Evolutionary conservation across 257 asterid genomes (phyloP), one percentile per base, ranked within the genome.

Genomic region (Verbena officinalis): DNA sequence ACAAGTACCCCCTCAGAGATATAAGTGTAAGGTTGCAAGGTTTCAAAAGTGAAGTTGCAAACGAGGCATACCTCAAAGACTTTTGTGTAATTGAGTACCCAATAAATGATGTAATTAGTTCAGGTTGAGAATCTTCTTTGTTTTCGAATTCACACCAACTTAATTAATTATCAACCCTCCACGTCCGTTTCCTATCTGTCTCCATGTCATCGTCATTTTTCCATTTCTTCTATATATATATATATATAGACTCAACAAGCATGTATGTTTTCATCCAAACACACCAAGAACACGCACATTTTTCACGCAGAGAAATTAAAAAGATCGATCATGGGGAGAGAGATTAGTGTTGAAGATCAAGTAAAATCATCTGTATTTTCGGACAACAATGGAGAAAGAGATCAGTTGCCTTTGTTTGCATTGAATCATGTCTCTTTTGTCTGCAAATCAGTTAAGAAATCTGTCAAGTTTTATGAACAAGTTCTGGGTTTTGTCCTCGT

Each of bases 401-500:
- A 71, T 36, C 54, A 42, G 31, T 14, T 79, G 67, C 96, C 93
- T 4, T 27, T 77, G 62, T 57, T 87, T 72, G 74, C 94, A 6
- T 49, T 90, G 38, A 90, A 90, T 61, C 97, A 87, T 44, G 93
- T 90, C 24, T 90, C 97, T 0, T 85, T 59, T 52, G 82, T 90
- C n/a, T 85, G 91, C 79, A 83, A 83, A 78, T 86, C 95, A 0
- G 87, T 87, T 1, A 6, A 56, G 40, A 78, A 16, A 77, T 83
- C 95, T 4, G 89, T 72, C 1, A 68, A 79, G 20, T 90, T 90
- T 49, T 90, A 84, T 46, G 78, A 83, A 31, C 84, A 81, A 48
- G 89, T 90, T 49, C 84, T 90, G 20, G 95, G 97, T 0, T 90
- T 90, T 9, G 84, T 87, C 50, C 87, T 83, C 75, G 83, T 90